Conservation (phyloP, 352 stramenopile genomes). For the Blastocystis sp. region DNA sequence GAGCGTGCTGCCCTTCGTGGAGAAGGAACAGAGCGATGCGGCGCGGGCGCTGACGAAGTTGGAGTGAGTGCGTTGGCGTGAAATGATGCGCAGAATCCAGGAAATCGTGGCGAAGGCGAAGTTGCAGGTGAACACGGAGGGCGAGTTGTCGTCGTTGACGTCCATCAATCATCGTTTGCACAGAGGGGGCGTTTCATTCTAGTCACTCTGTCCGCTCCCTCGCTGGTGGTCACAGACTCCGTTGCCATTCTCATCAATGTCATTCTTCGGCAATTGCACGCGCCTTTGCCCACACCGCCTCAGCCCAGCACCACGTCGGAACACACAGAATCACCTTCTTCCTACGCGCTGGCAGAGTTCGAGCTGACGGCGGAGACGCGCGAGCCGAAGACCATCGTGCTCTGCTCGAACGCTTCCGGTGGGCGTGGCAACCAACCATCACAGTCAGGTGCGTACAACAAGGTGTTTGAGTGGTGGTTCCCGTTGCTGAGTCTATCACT, state of each 20-base stretch:
- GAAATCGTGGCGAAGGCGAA: not conserved
- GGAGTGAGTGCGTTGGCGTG: no score
- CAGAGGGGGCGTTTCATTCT: not conserved
- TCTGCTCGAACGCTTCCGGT: not conserved
- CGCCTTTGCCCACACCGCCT: not conserved
- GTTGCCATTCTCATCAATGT: not conserved
- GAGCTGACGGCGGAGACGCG: no score
- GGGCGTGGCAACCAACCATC: no score
- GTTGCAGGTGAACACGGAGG: not conserved
- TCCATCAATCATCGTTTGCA: not conserved
- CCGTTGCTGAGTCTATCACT: not conserved
- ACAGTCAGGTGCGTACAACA: no score
- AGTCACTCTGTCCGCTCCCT: not conserved
- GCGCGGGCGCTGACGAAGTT: no score
- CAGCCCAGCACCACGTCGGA: no score
- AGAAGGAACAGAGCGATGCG: no score
- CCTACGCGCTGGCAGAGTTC: not conserved
- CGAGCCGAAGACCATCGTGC: not conserved
- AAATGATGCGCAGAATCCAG: not conserved
- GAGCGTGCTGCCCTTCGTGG: no score
- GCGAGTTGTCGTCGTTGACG: not conserved
- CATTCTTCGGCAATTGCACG: no score
- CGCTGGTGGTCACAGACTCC: not conserved
- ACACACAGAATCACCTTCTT: no score
- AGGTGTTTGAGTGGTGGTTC: not conserved